Conservation (phyloP, 2,329 filamentous ascomycete species). For the Ceratocystis lukuohia region DNA sequence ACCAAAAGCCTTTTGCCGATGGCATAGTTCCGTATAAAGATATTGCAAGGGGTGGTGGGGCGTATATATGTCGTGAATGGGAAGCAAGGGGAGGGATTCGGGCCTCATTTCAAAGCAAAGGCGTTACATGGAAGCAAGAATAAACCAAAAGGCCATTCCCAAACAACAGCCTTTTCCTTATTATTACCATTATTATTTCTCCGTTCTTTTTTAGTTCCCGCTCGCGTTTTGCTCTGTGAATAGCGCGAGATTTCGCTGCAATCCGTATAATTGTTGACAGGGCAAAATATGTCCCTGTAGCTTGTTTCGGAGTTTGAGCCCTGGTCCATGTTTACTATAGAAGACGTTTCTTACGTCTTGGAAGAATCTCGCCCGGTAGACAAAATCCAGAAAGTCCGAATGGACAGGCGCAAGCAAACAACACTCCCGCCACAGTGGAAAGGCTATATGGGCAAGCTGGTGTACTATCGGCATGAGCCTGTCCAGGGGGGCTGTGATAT, state of each 20-base stretch:
- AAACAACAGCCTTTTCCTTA: background rate
- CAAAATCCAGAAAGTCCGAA: background rate
- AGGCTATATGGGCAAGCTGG: too few species aligned
- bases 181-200: too few species aligned
- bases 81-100: background rate
- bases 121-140: background rate
- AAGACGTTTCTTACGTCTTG: background rate
- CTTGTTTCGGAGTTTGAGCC: conserved; percentile 7
- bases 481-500: too few species aligned
- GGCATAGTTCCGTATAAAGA: background rate
- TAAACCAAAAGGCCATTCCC: background rate
- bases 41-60: background rate
- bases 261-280: background rate
- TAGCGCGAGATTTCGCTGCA: background rate
- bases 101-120: background rate
- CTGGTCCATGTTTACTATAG: background rate
- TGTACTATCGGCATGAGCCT: too few species aligned
- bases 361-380: background rate
- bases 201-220: background rate
- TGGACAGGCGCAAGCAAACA: too few species aligned
- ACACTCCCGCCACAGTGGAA: too few species aligned
- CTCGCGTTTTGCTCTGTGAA: background rate
- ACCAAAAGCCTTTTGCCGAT: background rate
- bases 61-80: background rate
- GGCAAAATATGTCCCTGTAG: background rate